phyloP scores from a whole-genome alignment of 23 red algal species.

The Gracilariopsis chorda region DNA sequence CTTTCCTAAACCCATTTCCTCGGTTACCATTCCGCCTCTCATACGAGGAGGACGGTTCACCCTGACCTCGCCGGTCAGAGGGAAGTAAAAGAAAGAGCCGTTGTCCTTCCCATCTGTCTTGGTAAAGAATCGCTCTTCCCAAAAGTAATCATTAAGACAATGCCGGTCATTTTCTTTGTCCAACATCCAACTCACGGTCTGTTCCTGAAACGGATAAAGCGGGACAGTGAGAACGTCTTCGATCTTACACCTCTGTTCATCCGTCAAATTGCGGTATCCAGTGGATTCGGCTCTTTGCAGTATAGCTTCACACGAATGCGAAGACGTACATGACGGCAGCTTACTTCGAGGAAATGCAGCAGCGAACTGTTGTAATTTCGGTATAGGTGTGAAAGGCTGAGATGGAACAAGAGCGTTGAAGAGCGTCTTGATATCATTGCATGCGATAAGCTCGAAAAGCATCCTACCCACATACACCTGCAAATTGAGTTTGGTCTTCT shows the following conservation, averaged over 20 bases:
- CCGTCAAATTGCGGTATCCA: neutral
- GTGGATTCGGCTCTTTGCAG: slow-evolving; percentile 52
- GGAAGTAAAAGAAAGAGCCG: slow-evolving; percentile 46
- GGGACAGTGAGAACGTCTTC: neutral
- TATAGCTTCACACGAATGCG: neutral
- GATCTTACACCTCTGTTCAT: slow-evolving; percentile 20
- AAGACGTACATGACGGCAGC: neutral
- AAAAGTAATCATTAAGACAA: slow-evolving; percentile 60
- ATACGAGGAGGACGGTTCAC: slow-evolving; percentile 23
- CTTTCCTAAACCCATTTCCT: slow-evolving; percentile 65
- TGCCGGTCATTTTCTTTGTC: slow-evolving; percentile 49
- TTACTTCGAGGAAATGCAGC: slow-evolving; percentile 12
- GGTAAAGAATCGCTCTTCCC: slow-evolving; percentile 49
- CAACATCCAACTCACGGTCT: slow-evolving; percentile 62
- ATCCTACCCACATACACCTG: slow-evolving; percentile 46
- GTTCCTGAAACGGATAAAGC: slow-evolving; percentile 50
- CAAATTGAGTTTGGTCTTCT: neutral
- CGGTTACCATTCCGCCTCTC: slow-evolving; percentile 58
- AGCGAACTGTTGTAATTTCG: neutral
- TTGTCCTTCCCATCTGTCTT: neutral
- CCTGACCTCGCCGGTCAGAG: slow-evolving; percentile 41
- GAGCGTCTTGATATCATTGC: slow-evolving; percentile 26
- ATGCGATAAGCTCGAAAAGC: slow-evolving; percentile 59
- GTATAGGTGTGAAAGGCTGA: slow-evolving; percentile 2
- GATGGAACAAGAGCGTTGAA: slow-evolving; percentile 17